These are phyloP conservation scores for Calocera viscosa DNA, from an alignment of 768 basidiomycete genomes.

Conservation along the genomic window DNA sequence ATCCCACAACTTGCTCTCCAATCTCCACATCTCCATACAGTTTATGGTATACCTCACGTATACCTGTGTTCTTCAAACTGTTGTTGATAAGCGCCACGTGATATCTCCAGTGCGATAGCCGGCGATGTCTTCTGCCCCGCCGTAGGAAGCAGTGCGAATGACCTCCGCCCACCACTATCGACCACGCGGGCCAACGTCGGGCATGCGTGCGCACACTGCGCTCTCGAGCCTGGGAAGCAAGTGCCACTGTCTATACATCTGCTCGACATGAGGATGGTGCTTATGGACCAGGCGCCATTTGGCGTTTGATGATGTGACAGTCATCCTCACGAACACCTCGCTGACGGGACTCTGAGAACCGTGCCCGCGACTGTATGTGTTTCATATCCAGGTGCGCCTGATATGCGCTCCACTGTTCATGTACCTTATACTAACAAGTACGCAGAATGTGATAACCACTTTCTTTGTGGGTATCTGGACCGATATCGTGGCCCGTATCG, in stretches of 20 bases:
- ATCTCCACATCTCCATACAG: too few species aligned
- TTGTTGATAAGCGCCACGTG: too few species aligned
- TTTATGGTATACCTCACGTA: too few species aligned
- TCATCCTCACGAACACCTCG: constrained; percentile 93
- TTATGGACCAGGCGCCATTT: constrained; percentile 94
- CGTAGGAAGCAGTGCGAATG: constrained; percentile 91
- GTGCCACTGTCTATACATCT: constrained; percentile 79
- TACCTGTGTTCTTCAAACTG: too few species aligned
- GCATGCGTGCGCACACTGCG: constrained; percentile 86
- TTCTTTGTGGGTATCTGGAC: constrained; percentile 69
- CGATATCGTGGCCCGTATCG: constrained; percentile 57
- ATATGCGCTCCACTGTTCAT: not conserved
- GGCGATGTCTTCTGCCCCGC: constrained; percentile 93
- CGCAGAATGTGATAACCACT: constrained; percentile 94
- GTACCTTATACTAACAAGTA: not conserved
- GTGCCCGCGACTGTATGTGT: constrained; percentile 94
- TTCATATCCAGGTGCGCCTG: constrained; percentile 74
- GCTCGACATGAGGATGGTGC: constrained; percentile 77
- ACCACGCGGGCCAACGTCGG: constrained; percentile 83
- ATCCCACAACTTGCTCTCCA: too few species aligned
- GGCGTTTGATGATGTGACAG: constrained; percentile 95
- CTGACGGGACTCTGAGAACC: constrained; percentile 75
- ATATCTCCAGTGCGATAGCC: too few species aligned
- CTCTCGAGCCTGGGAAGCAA: constrained; percentile 83
- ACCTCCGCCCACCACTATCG: constrained; percentile 59